Base-by-base conservation (phyloP, 495 filamentous ascomycete species). In the Lophiostoma macrostomum region DNA sequence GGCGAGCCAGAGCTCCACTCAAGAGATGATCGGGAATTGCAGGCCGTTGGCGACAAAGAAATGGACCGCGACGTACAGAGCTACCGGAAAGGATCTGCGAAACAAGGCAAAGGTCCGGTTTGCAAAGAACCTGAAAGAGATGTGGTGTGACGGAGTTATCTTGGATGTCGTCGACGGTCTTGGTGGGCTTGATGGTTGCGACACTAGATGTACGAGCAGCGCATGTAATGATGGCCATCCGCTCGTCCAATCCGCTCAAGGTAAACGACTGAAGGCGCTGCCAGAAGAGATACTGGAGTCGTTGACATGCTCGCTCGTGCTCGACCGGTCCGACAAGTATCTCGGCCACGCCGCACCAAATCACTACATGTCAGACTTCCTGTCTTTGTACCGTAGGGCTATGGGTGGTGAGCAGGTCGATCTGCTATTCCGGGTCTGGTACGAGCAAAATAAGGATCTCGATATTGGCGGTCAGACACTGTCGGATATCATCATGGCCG, bases 1-100 rank as follows among this genome's bases (percentile, higher is more conserved):
- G 52, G 52, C 44, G 16, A 56, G 52, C 35, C 52, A 56, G 36
- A 48, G 43, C 24, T 42, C 52, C 11, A 56, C 43, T n/a, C n/a
- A n/a, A 25, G 25, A 42, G 18, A 42, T 48, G 13, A 45, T 56
- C 16, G 52, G 52, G 20, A 56, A 56, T 25, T 56, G 48, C 19
- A 41, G 52, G 22, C 52, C 52, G 10, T 36, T 56, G 11, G 12
- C 20, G 14, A 18, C 30, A 3, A 25, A 18, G 24, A 18, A 1
- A 11, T 43, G 20, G 11, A 18, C 30, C 24, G 52, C 36, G 1
- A 27, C n/a, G 22, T 56, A 41, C 20, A 28, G 49, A 20, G 52
- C 52, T 3, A 35, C 43, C 6, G 52, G 52, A 13, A 14, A n/a
- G 3, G 13, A 6, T 4, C 27, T 48, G 16, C 4, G 18, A 6